Evolutionary conservation across 495 filamentous ascomycete genomes (phyloP).

Genomic region (Penicillium tannophilum): DNA sequence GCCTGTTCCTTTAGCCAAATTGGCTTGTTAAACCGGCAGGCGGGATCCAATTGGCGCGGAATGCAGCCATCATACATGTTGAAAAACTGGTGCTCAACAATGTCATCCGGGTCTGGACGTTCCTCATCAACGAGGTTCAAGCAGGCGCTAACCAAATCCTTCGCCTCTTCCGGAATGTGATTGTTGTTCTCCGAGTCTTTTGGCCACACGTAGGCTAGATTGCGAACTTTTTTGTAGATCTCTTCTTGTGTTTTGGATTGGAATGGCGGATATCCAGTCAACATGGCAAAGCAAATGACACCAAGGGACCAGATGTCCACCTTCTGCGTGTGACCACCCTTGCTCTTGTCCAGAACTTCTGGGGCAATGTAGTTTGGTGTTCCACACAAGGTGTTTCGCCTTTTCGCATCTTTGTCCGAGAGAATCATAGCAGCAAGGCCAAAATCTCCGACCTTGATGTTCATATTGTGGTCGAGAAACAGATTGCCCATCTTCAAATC

Average conservation of each 20-base stretch:
- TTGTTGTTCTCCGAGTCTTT: conserved; percentile 51
- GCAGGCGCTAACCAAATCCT: conserved; percentile 74
- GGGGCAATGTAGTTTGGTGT: conserved; percentile 99
- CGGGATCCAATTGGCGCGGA: conserved; percentile 47
- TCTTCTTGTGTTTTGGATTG: conserved; percentile 84
- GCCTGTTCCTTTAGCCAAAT: conserved; percentile 45
- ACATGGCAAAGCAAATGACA: conserved; percentile 92
- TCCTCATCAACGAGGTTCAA: conserved; percentile 71
- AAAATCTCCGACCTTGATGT: conserved; percentile 97
- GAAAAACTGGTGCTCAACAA: conserved; percentile 84
- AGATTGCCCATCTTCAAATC: conserved; percentile 98
- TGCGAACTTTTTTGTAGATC: conserved; percentile 76
- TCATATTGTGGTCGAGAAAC: conserved; percentile 95
- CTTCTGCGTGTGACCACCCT: conserved; percentile 85
- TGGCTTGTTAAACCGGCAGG: conserved; percentile 44
- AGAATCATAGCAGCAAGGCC: conserved; percentile 91
- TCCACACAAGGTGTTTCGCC: conserved; percentile 89
- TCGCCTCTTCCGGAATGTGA: conserved; percentile 63
- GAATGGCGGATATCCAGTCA: conserved; percentile 86
- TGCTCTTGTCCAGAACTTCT: conserved; percentile 77
- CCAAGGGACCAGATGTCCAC: conserved; percentile 98
- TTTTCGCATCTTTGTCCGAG: conserved; percentile 78
- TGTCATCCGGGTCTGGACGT: conserved; percentile 75
- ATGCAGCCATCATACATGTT: conserved; percentile 60
- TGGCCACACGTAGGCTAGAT: conserved; percentile 77